Base-by-base conservation (phyloP, 1,139 yeast genomes). In the Arxiozyma heterogenica region DNA sequence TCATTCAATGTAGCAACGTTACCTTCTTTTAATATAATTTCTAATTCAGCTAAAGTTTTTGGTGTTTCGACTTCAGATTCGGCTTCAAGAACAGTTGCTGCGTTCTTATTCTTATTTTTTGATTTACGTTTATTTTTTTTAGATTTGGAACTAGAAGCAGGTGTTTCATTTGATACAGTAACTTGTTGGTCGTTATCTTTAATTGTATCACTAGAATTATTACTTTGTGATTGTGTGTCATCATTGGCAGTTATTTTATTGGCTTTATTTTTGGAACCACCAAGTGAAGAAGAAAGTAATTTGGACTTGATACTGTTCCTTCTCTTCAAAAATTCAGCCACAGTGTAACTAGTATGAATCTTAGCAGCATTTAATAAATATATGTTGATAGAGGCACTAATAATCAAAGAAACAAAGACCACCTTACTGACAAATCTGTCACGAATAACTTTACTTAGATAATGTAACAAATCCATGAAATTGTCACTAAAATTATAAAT, bases 281-380 rank as follows among this genome's bases (percentile, higher is more conserved):
- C 30, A 2, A 34, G 11, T 8, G 47, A 8, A 17, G 47, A 44
- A 25, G 47, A 25, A 17, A 5, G 15, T 22, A 23, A 23, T 15
- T 25, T 41, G 15, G 38, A 20, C 18, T 38, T 27, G 34, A 34
- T 46, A 25, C 38, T 49, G 22, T 54, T 52, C 41, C 53, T 57
- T 44, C 56, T 61, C 54, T 63, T 63, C 20, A 55, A 59, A 20
- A 64, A 57, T 53, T 64, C 64, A 21, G 59, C 64, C 2, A 64
- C 66, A 12, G 69, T 64, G 50, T 61, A 64, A 25, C 58, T 55
- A 25, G 70, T 64, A 54, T 84, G 87, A 54, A 77, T 76, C 69
- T 87, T 80, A n/a, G 90, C 80, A 52, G 86, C 88, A 66, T 84
- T 85, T 66, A 93, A 80, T 63, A 93, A 77, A 71, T 90, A 93